phyloP scores from a whole-genome alignment of 2,329 filamentous ascomycete species.

The Pseudogymnoascus sp. region DNA sequence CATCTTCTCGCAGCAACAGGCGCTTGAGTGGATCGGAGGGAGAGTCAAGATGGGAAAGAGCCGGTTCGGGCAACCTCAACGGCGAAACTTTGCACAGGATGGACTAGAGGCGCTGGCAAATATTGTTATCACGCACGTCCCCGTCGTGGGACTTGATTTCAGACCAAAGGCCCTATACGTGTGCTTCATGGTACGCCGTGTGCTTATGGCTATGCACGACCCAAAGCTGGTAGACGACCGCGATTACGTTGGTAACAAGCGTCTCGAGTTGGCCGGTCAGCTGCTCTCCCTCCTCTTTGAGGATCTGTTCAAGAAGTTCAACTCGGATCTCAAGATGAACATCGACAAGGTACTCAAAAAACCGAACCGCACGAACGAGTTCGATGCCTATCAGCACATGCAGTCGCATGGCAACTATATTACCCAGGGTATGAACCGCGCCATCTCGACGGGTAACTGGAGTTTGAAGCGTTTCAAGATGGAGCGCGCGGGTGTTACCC shows the following conservation, averaged over 20 bases:
- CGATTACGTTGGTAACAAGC: conserved; percentile 97
- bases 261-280: conserved; percentile 88
- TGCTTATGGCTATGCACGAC: conserved; percentile 88
- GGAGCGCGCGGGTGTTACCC: conserved; percentile 93
- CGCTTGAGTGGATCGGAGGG: conserved; percentile 81
- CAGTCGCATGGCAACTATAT: conserved; percentile 80
- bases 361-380: conserved; percentile 77
- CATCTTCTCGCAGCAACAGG: conserved; percentile 90
- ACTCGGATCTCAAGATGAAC: conserved; percentile 77
- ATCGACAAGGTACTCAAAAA: conserved; percentile 96
- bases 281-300: conserved; percentile 90
- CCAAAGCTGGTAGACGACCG: conserved; percentile 86
- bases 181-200: conserved; percentile 93
- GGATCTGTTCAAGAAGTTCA: conserved; percentile 95
- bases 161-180: conserved; percentile 95
- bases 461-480: conserved; percentile 97
- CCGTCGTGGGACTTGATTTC: conserved; percentile 86
- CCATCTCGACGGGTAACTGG: conserved; percentile 97
- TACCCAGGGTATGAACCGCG: conserved; percentile 86
- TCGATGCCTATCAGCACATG: conserved; percentile 81
- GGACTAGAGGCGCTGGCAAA: conserved; percentile 87
- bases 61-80: conserved; percentile 43
- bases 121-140: conserved; percentile 89
- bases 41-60: conserved; percentile 76
- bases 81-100: conserved; percentile 80